A percentile compares a stretch with the other conserved stretches of the same genome.
Evolutionary conservation across 805 yeast genomes (phyloP).

Genomic region (Lipomyces japonicus): DNA sequence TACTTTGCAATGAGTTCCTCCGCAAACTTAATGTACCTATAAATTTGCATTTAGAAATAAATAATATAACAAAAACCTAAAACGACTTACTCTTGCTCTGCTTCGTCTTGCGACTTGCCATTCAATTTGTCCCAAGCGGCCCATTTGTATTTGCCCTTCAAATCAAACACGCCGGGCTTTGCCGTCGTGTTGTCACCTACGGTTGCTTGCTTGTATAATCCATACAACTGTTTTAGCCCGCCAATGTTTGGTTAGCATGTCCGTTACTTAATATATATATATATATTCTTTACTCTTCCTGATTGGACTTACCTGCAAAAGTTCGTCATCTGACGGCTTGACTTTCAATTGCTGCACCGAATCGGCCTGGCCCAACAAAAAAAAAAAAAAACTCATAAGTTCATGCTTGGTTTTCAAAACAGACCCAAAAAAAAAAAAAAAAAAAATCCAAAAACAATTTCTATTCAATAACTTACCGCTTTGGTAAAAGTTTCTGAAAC

Average conservation of each 20-base stretch:
- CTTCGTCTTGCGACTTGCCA: constrained; percentile 85
- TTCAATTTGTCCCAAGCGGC: constrained; percentile 87
- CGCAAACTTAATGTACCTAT: constrained; percentile 38
- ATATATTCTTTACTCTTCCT: too few species aligned
- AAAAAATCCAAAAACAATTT: too few species aligned
- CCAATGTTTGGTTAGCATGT: neutral
- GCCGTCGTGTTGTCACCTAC: constrained; percentile 86
- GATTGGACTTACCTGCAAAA: constrained; percentile 48
- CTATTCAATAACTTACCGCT: constrained; percentile 3
- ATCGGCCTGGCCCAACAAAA: too few species aligned
- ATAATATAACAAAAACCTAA: neutral
- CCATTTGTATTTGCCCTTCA: constrained; percentile 90
- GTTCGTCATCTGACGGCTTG: constrained; percentile 83
- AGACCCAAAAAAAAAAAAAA: too few species aligned
- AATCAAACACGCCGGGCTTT: constrained; percentile 88
- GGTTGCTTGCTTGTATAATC: constrained; percentile 94
- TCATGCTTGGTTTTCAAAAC: neutral
- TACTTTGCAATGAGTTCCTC: constrained; percentile 35
- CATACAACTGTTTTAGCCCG: constrained; percentile 53
- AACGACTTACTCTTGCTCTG: constrained; percentile 60
- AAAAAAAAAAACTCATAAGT: neutral
- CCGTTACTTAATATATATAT: too few species aligned
- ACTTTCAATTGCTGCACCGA: constrained; percentile 70
- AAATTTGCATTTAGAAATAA: neutral
- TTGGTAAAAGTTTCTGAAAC: constrained; percentile 1